Conservation (phyloP, 768 basidiomycete species). For the Calocera viscosa region DNA sequence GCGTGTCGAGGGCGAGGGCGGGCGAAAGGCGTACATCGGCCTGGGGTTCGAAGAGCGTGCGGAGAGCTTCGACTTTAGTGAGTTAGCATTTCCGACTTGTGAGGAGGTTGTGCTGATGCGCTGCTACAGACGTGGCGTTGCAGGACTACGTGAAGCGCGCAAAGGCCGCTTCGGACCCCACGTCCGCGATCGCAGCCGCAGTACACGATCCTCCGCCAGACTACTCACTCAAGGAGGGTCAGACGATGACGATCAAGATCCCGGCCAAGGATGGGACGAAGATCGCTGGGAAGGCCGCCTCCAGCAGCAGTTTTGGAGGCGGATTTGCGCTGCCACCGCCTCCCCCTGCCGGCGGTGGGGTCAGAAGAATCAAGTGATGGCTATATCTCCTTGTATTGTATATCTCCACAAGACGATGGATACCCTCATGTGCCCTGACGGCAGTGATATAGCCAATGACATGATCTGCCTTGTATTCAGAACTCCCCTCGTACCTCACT, state of each 20-base stretch:
- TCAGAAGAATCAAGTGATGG: background rate
- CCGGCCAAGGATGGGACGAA: slow-evolving; percentile 40
- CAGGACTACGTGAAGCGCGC: slow-evolving; percentile 74
- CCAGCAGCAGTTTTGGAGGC: background rate
- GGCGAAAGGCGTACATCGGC: slow-evolving; percentile 82
- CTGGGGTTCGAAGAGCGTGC: slow-evolving; percentile 83
- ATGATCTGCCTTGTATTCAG: too few relatives aligned
- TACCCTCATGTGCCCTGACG: background rate
- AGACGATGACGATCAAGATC: slow-evolving; percentile 83
- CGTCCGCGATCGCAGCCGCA: slow-evolving; percentile 31
- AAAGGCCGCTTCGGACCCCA: slow-evolving; percentile 50
- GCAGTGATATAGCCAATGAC: too few relatives aligned
- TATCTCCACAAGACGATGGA: background rate
- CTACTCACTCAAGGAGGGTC: slow-evolving; percentile 85
- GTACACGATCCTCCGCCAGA: slow-evolving; percentile 52
- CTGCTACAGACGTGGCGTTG: slow-evolving; percentile 55
- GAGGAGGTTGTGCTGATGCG: slow-evolving; percentile 10
- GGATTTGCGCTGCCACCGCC: background rate
- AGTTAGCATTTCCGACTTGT: background rate
- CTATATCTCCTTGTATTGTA: background rate
- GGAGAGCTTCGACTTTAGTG: slow-evolving; percentile 38
- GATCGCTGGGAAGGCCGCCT: background rate
- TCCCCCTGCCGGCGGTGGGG: background rate
- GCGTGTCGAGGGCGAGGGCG: slow-evolving; percentile 67
- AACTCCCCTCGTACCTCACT: background rate